Base-by-base conservation (phyloP, 495 filamentous ascomycete species). In the Pyronema omphalodes region DNA sequence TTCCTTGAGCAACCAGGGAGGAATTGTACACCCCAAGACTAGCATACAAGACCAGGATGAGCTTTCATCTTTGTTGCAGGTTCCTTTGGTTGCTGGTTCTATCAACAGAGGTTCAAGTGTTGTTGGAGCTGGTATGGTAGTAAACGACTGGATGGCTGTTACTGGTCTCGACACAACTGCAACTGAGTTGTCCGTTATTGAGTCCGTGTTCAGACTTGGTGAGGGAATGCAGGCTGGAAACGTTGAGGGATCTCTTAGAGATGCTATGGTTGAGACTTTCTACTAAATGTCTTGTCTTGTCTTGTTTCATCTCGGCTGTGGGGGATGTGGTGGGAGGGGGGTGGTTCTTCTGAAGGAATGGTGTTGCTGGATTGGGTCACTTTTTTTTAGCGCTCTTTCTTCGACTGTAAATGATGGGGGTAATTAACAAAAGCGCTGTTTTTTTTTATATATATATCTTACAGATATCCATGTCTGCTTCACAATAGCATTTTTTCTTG, bases 91-190 rank as follows among this genome's bases (percentile, higher is more conserved):
- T 2, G 91, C 91, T 0, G 91, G 91, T 34, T 84, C 78, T 62
- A 82, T 98, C 17, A 98, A 98, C 70, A 77, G 91, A 54, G 93
- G 91, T 36, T 84, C 78, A 56, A 78, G 85, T 41, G 88, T 96
- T n/a, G 86, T 98, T 34, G 91, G 91, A 19, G 91, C 91, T 9
- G 91, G 91, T 19, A 94, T 96, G 86, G 91, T 98, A 8, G 91
- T 98, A 53, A 98, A 98, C 66, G 91, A 98, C 72, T 96, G 91
- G 91, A 76, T 96, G 70, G 93, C 91, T 7, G 85, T 98, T n/a
- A 64, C 61, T 51, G 86, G 91, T 8, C 71, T 95, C 44, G 93
- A 96, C 66, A 98, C 91, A 11, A 98, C 91, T 19, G 91, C 91
- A 9, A 94, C 91, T 6, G 91, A 98, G 71, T 70, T 98, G 65